Evolutionary conservation across 805 yeast genomes (phyloP).

Genomic region (Candida easanensis): DNA sequence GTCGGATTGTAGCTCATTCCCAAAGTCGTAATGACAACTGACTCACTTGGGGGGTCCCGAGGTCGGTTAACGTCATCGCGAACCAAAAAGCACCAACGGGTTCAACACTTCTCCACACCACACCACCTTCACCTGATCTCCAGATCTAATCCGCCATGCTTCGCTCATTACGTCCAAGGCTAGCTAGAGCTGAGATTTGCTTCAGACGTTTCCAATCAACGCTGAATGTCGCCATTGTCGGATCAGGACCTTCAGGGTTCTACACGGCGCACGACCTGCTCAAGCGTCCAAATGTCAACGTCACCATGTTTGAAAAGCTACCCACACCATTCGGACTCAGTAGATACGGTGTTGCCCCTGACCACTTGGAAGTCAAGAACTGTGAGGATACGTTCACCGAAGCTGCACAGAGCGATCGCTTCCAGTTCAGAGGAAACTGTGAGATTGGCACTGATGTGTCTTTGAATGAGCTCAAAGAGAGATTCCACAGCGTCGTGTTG

Average conservation of each 20-base stretch:
- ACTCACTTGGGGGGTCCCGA: not conserved
- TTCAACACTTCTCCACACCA: not conserved
- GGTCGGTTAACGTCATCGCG: constrained; percentile 1
- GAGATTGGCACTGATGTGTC: constrained; percentile 61
- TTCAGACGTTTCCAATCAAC: constrained; percentile 9
- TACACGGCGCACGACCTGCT: constrained; percentile 79
- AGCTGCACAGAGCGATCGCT: constrained; percentile 32
- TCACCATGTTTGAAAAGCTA: constrained; percentile 78
- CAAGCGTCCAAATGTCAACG: constrained; percentile 38
- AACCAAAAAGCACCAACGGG: not conserved
- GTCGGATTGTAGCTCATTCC: too few relatives aligned
- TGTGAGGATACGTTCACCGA: constrained; percentile 67
- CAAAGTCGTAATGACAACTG: not conserved
- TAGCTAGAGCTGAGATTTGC: not conserved
- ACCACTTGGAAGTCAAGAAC: constrained; percentile 93
- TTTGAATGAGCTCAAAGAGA: constrained; percentile 44
- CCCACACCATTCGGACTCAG: constrained; percentile 93
- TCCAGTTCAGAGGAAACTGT: constrained; percentile 70
- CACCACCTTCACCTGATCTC: not conserved
- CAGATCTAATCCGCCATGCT: not conserved
- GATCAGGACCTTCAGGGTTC: constrained; percentile 96
- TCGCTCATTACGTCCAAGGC: not conserved
- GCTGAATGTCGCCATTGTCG: constrained; percentile 52
- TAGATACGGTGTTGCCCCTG: constrained; percentile 98
- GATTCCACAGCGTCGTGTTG: constrained; percentile 71